Conservation (phyloP, 2,329 filamentous ascomycete species). For the Dryadomyces quercivorus region DNA sequence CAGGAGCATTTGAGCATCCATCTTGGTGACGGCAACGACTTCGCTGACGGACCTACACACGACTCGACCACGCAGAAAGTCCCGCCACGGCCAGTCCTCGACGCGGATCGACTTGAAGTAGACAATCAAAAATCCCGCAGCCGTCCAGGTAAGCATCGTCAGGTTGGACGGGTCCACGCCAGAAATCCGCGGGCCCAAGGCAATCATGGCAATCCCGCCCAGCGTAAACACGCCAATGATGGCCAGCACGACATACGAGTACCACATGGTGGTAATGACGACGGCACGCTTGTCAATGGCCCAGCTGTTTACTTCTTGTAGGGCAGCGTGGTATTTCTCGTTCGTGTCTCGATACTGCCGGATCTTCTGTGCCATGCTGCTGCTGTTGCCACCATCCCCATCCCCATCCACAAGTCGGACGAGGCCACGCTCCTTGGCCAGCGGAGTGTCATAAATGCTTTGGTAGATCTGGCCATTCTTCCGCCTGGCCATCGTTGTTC, state of each 20-base stretch:
- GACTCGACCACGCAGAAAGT: not conserved
- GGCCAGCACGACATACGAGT: not conserved
- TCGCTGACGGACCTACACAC: not conserved
- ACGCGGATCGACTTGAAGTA: not conserved
- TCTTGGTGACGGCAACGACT: not conserved
- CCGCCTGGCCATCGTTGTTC: too few relatives aligned
- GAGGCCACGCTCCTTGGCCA: not conserved
- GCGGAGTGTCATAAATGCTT: not conserved
- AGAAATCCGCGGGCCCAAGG: not conserved
- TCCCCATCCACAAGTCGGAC: too few relatives aligned
- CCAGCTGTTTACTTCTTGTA: not conserved
- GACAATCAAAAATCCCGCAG: not conserved
- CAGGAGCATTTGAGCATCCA: not conserved
- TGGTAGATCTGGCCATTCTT: not conserved
- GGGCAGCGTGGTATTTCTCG: not conserved
- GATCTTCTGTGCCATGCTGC: not conserved
- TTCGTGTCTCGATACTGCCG: not conserved
- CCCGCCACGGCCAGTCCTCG: not conserved
- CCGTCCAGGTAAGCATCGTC: not conserved
- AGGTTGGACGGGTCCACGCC: not conserved
- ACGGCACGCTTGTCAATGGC: not conserved
- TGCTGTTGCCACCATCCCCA: not conserved
- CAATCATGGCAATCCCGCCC: not conserved
- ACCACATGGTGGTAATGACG: not conserved
- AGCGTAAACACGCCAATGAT: not conserved